Percentiles rank a stretch among this genome's conserved stretches.
These are phyloP conservation scores for Rhodotorula sp. DNA, from an alignment of 1,284 basidiomycete genomes.

Conservation along the genomic window DNA sequence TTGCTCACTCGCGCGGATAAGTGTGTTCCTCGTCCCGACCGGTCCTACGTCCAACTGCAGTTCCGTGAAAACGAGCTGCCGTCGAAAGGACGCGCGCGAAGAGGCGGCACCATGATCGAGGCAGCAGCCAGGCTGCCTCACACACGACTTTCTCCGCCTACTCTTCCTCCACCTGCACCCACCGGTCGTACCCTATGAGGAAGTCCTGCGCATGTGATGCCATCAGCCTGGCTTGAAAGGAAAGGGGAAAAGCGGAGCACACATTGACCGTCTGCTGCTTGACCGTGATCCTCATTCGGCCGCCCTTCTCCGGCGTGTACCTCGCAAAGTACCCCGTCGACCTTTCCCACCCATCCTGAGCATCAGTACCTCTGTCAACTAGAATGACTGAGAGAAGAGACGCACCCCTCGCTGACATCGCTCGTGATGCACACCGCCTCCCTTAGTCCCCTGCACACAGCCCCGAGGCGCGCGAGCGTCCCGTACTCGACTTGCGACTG, in stretches of 20 bases:
- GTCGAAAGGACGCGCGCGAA: too few relatives aligned
- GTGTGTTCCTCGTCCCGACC: too few relatives aligned
- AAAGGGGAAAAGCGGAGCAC: neutral
- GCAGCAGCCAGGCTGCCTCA: neutral
- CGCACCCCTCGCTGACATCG: slow-evolving; percentile 33
- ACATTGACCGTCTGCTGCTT: slow-evolving; percentile 22
- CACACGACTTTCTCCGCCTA: too few relatives aligned
- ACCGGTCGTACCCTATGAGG: slow-evolving; percentile 25
- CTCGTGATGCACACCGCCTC: slow-evolving; percentile 34
- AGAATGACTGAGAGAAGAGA: neutral
- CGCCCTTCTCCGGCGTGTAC: slow-evolving; percentile 7
- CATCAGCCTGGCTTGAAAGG: neutral
- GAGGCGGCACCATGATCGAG: too few relatives aligned
- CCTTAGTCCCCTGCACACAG: slow-evolving; percentile 3
- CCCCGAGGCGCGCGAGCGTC: slow-evolving; percentile 12
- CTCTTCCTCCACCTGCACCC: slow-evolving; percentile 27
- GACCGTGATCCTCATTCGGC: slow-evolving; percentile 7
- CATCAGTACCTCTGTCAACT: too few relatives aligned
- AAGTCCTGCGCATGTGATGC: slow-evolving; percentile 18
- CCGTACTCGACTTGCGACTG: slow-evolving; percentile 26
- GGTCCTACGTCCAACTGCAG: too few relatives aligned
- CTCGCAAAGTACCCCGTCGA: slow-evolving; percentile 27
- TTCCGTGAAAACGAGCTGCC: neutral
- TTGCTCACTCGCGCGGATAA: too few relatives aligned
- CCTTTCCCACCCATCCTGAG: neutral